Percentiles rank a stretch among this genome's conserved stretches.
Evolutionary conservation across 1,284 basidiomycete genomes (phyloP).

Genomic region (Kwoniella shivajii): DNA sequence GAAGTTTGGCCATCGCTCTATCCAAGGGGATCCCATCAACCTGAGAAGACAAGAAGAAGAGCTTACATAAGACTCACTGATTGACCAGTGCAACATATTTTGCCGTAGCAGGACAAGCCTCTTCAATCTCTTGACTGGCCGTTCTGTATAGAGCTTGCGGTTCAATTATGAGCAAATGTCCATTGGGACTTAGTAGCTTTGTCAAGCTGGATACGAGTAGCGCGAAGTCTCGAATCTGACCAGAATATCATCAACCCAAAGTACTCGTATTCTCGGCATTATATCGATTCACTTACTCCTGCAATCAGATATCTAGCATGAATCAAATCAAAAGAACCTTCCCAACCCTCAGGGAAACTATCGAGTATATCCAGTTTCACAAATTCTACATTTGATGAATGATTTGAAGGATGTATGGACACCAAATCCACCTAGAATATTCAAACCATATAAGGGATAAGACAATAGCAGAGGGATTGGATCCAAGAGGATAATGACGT

Average conservation of each 20-base stretch:
- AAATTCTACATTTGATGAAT: slow-evolving; percentile 19
- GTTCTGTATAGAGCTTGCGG: background rate
- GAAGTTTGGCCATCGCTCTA: background rate
- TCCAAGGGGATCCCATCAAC: too few species aligned
- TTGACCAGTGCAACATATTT: background rate
- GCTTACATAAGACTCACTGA: background rate
- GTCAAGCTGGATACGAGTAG: background rate
- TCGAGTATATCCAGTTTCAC: slow-evolving; percentile 11
- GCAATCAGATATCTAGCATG: slow-evolving; percentile 12
- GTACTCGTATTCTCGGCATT: background rate
- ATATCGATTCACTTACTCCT: slow-evolving; percentile 8
- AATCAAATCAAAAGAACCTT: slow-evolving; percentile 17
- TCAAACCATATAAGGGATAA: background rate
- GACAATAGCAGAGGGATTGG: background rate
- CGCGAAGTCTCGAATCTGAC: slow-evolving; percentile 9
- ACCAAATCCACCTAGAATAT: slow-evolving; percentile 15
- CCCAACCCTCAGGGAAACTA: slow-evolving; percentile 3
- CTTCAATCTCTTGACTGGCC: background rate
- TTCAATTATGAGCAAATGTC: background rate
- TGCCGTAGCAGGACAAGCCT: background rate
- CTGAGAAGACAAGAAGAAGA: too few species aligned
- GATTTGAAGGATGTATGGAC: slow-evolving; percentile 4
- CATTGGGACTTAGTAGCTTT: background rate
- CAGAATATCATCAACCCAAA: background rate
- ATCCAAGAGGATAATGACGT: background rate